Evolutionary conservation across 2,329 filamentous ascomycete genomes (phyloP), one percentile per base, ranked within the genome.

Genomic region (Corinectria fuckeliana): DNA sequence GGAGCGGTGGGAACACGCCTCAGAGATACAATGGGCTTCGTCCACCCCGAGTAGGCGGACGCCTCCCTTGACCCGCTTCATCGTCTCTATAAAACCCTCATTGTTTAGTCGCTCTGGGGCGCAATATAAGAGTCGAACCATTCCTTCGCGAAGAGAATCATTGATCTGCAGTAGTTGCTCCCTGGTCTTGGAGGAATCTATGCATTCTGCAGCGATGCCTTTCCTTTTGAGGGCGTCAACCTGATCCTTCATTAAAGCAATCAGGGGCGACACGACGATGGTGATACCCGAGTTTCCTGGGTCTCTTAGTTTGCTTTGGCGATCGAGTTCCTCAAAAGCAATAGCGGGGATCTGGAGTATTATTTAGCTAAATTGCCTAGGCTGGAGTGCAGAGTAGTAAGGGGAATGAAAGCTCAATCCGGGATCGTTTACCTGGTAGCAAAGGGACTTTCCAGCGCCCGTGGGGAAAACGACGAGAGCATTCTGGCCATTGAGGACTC

Each of bases 201-300:
- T 73, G 6, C 80, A 81, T 2, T 83, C 85, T 8, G 84, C 85
- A 9, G 78, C 66, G 9, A 88, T 79, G 1, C 80, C 80, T 25
- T 79, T 77, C 9, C 75, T 75, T 45, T 78, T 74, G 18, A 88
- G 74, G 1, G 81, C 80, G 62, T 87, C 84, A 0, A 85, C 83
- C 63, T 88, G 85, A 60, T 87, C 84, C 66, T 87, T 87, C 84
- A 86, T 86, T 52, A 87, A 67, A 2, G 83, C 83, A 50, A 86
- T 83, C 3, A 86, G 71, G 0, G 83, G 83, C 0, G 82, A 86
- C 2, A 86, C 81, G 3, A 86, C 81, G 5, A 87, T 77, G 1
- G 82, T 86, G 61, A 86, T 79, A 5, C 83, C 85, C 10, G 75
- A 71, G 16, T 77, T 75, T 2, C 70, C 70, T 1, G 68, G 50